Evolutionary conservation across 1,139 yeast species (phyloP), one percentile per base, ranked within the genome.

Genomic region (Kodamaea ohmeri): DNA sequence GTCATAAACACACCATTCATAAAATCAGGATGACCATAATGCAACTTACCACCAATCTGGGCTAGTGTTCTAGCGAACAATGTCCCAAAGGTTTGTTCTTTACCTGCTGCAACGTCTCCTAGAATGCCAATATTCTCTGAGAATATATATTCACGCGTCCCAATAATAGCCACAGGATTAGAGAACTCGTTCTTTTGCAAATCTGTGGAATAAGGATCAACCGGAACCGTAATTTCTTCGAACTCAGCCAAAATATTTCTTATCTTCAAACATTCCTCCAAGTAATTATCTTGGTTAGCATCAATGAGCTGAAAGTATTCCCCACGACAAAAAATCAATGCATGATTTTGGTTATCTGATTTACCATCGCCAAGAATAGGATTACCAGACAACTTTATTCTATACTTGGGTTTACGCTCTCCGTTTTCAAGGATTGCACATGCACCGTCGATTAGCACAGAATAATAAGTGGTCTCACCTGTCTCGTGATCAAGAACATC

Each of bases 291-390:
- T 46, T 76, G 81, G 42, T 76, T 75, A 1, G 81, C 79, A 55
- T 76, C 81, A 35, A 75, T 62, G 26, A 75, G 57, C 44, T 76
- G 81, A 37, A 74, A 60, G 46, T 74, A 75, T 40, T 76, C 81
- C 7, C 80, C 81, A 39, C 81, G 56, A 25, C 70, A 60, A 45
- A 73, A 75, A 1, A 74, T 64, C 26, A 76, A 46, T 0, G 78
- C 61, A 49, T 72, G 76, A 44, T 76, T 76, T 43, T 76, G 81
- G 42, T 76, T 76, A 49, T 76, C 81, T 0, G 79, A 67, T 43
- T 76, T 76, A 4, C 80, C 81, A 50, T 75, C 81, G 3, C 81
- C 80, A 29, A 76, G 56, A 27, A 76, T 71, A 6, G 80, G 80
- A 43, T 73, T 66, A 6, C 80, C 81, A 0, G 80, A 72, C 15